Conservation (phyloP, 345 rosid genomes). For the Salix arbutifolia region DNA sequence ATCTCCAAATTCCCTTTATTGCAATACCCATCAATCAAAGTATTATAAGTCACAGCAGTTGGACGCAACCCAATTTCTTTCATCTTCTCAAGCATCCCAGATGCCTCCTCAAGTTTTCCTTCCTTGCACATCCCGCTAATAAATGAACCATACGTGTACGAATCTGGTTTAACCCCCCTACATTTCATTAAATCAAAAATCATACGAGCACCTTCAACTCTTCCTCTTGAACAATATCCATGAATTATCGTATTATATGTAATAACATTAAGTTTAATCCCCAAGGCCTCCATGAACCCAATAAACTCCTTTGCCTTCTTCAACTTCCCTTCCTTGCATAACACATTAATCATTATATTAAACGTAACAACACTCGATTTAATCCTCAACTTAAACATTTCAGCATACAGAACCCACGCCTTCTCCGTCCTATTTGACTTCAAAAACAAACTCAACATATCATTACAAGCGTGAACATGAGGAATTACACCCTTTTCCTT, state of each 20-base stretch:
- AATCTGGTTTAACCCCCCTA: constrained; percentile 61
- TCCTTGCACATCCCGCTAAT: constrained; percentile 74
- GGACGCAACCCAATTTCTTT: constrained; percentile 59
- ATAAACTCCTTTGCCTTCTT: constrained; percentile 68
- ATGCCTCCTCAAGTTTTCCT: constrained; percentile 62
- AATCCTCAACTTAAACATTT: constrained; percentile 82
- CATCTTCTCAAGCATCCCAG: constrained; percentile 54
- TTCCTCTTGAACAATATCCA: constrained; percentile 62
- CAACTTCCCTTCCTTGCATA: constrained; percentile 82
- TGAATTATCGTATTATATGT: constrained; percentile 79
- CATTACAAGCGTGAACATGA: constrained; percentile 65
- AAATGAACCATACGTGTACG: constrained; percentile 70
- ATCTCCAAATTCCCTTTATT: constrained; percentile 56
- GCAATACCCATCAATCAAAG: constrained; percentile 71
- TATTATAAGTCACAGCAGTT: constrained; percentile 70
- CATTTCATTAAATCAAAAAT: constrained; percentile 54
- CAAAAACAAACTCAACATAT: constrained; percentile 53
- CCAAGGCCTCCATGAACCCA: constrained; percentile 57
- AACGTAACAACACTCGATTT: constrained; percentile 62
- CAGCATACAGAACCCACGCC: constrained; percentile 89
- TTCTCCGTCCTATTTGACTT: constrained; percentile 50
- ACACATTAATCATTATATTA: constrained; percentile 82
- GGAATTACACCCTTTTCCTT: constrained; percentile 62
- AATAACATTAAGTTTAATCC: constrained; percentile 61
- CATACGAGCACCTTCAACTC: constrained; percentile 65